Evolutionary conservation across 2,329 filamentous ascomycete species (phyloP), one percentile per base, ranked within the genome.

Genomic region (Metarhizium humberi): DNA sequence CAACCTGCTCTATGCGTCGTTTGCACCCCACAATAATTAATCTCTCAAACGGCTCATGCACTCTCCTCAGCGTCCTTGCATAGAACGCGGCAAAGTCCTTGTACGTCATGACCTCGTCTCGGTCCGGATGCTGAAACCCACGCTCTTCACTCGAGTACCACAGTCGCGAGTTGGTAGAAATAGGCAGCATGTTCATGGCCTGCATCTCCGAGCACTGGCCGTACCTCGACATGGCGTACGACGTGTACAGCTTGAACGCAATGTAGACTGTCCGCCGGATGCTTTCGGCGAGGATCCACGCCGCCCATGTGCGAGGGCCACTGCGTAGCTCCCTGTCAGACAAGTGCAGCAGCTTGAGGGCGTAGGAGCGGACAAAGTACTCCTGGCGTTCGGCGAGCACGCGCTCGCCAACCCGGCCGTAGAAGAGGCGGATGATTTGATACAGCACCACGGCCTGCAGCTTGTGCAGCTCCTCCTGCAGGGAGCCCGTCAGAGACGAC

Each of bases 371-470:
- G 8, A 58, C 43, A 3, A 54, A 5, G 47, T 50, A 55, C 38
- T 58, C 57, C 36, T 58, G 57, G 14, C 53, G 57, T 38, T 63
- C 61, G 3, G 62, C 62, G 14, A 59, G 54, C 5, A 59, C 56
- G 18, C 61, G 61, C 53, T 64, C 59, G 18, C 58, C 56, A 18
- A 63, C 57, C 30, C 56, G 57, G 52, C 62, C 62, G 48, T 60
- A 60, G 57, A 62, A 64, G 54, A 62, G 60, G 2, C 61, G 59
- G 47, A 64, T 60, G 40, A 62, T 59, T 52, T 64, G 62, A 49
- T 63, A 64, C 48, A 64, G 55, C 48, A 64, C 57, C 16, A 62
- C 49, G 6, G 61, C 60, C 48, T 64, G 62, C 4, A 64, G 56
- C 18, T 55, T 56, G 20, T 56, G 58, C 3, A 64, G 56, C 46